A percentile compares a stretch with the other conserved stretches of the same genome.
Evolutionary conservation across 2,329 filamentous ascomycete genomes (phyloP).

Genomic region (Coniochaeta hoffmannii): DNA sequence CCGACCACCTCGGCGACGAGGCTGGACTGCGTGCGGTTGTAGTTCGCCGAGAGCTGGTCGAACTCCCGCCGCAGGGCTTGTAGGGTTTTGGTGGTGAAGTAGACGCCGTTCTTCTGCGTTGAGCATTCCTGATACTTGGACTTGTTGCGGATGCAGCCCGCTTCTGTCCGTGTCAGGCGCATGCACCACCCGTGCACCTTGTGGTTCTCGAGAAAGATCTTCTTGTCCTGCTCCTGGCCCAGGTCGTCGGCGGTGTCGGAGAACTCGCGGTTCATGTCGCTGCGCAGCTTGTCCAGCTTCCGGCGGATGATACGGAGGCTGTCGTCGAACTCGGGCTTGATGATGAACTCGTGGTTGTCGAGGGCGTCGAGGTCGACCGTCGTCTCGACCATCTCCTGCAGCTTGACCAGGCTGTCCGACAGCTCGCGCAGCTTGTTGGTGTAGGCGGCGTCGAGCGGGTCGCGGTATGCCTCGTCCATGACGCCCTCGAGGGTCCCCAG

Average conservation of each 20-base stretch:
- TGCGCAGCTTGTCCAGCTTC: conserved; percentile 77
- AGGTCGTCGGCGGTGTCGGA: conserved; percentile 70
- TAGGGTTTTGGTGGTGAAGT: conserved; percentile 77
- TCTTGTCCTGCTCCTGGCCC: conserved; percentile 92
- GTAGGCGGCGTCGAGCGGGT: conserved; percentile 79
- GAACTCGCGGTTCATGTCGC: conserved; percentile 81
- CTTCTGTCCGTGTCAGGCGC: conserved; percentile 83
- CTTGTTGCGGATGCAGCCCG: conserved; percentile 88
- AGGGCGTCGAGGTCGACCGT: conserved; percentile 93
- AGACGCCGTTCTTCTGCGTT: conserved; percentile 98
- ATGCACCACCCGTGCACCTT: conserved; percentile 95
- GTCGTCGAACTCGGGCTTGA: conserved; percentile 97
- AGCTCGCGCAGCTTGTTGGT: conserved; percentile 73
- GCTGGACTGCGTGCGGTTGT: conserved; percentile 88
- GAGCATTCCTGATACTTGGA: conserved; percentile 87
- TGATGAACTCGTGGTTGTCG: conserved; percentile 96
- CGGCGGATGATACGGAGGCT: conserved; percentile 79
- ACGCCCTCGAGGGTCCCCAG: conserved; percentile 83
- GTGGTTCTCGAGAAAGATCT: conserved; percentile 95
- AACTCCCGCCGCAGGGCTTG: conserved; percentile 80
- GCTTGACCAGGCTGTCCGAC: conserved; percentile 70
- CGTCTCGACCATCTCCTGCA: conserved; percentile 98
- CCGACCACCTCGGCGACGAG: conserved; percentile 87
- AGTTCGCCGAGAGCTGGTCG: conserved; percentile 88
- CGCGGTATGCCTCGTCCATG: conserved; percentile 91